These are phyloP conservation scores for Panaeolus papilionaceus DNA, from an alignment of 768 basidiomycete species.

Conservation along the genomic window DNA sequence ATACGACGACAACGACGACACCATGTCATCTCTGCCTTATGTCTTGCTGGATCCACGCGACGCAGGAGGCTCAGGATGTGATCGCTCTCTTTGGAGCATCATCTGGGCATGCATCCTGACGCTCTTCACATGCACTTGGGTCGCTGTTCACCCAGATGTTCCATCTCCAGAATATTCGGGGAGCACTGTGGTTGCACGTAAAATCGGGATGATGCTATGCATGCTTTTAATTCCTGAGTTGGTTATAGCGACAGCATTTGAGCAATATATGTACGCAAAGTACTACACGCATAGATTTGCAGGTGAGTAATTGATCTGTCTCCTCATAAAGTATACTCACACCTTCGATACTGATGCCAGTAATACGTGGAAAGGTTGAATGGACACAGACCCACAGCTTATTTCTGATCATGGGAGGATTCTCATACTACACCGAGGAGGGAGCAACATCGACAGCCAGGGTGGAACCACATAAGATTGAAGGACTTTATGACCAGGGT, in stretches of 20 bases:
- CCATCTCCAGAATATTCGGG: neutral
- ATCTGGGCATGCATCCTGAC: constrained; percentile 17
- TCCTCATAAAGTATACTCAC: neutral
- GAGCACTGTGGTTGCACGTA: neutral
- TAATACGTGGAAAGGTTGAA: neutral
- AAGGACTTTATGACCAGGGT: constrained; percentile 21
- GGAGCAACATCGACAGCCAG: neutral
- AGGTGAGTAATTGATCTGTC: neutral
- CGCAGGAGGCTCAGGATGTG: too few relatives aligned
- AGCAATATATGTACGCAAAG: constrained; percentile 1
- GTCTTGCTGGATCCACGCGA: too few relatives aligned
- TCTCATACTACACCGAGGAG: constrained; percentile 30
- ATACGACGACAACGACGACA: too few relatives aligned
- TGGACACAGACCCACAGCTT: constrained; percentile 22
- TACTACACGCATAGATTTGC: neutral
- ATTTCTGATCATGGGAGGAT: constrained; percentile 30
- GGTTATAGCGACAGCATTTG: constrained; percentile 8
- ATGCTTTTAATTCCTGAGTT: constrained; percentile 14
- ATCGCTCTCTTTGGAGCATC: constrained; percentile 12
- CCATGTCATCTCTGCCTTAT: too few relatives aligned
- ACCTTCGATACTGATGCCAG: neutral
- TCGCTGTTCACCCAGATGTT: constrained; percentile 17
- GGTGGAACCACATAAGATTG: neutral
- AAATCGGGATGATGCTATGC: constrained; percentile 9
- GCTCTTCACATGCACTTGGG: constrained; percentile 17